Conservation (phyloP, 116 monocot genomes). For the Thalassia testudinum region DNA sequence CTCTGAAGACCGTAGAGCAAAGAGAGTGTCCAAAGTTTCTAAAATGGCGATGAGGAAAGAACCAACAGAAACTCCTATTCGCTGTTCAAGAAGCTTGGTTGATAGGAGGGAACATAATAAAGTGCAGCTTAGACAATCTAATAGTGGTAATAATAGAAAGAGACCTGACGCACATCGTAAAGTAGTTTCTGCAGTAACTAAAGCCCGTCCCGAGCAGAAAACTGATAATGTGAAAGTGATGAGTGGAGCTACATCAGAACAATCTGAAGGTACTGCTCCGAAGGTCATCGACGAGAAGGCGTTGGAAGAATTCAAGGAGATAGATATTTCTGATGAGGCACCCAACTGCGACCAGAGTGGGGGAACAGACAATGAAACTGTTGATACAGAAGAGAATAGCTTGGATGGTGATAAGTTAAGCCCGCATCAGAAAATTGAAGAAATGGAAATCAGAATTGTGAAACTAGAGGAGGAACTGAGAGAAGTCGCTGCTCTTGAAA, state of each 20-base stretch:
- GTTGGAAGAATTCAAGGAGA: conserved; percentile 58
- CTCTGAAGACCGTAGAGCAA: conserved; percentile 38
- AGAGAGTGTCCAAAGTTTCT: conserved; percentile 51
- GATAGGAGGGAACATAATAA: conserved; percentile 40
- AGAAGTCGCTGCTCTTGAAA: conserved; percentile 95
- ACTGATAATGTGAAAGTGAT: conserved; percentile 20
- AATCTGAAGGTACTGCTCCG: conserved; percentile 61
- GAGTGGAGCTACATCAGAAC: conserved; percentile 29
- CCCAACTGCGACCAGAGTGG: conserved; percentile 47
- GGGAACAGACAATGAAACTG: conserved; percentile 69
- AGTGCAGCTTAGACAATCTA: conserved; percentile 35
- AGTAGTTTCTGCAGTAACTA: conserved; percentile 16
- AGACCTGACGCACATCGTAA: conserved; percentile 41
- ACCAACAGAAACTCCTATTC: conserved; percentile 22
- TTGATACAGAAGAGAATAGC: conserved; percentile 65
- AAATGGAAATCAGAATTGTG: conserved; percentile 64
- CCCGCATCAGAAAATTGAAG: conserved; percentile 49
- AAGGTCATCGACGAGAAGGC: conserved; percentile 14
- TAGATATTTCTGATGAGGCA: conserved; percentile 60
- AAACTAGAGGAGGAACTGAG: conserved; percentile 89
- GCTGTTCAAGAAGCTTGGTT: conserved; percentile 22
- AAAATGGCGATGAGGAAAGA: conserved; percentile 50
- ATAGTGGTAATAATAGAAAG: conserved; percentile 32
- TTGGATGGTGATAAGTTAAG: conserved; percentile 28
- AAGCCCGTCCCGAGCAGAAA: conserved; percentile 24